phyloP scores from a whole-genome alignment of 345 rosid species.

The Brassica rapa region DNA sequence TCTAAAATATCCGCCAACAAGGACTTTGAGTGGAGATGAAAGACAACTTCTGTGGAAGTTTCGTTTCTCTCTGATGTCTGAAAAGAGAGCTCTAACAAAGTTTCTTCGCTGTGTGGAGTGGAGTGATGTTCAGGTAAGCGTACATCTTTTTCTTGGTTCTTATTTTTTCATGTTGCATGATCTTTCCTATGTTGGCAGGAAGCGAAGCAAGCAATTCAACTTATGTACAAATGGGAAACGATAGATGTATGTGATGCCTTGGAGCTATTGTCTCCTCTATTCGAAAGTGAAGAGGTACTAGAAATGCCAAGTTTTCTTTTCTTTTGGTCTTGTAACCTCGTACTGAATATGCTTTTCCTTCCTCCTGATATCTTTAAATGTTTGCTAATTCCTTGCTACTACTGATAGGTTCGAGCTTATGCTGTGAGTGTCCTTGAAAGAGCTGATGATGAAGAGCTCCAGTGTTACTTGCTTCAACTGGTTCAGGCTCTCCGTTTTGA shows the following conservation, averaged over 20 bases:
- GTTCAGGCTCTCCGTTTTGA: slow-evolving; percentile 99
- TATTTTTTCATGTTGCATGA: slow-evolving; percentile 22
- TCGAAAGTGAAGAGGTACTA: slow-evolving; percentile 94
- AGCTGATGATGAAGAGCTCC: slow-evolving; percentile 98
- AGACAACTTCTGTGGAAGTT: slow-evolving; percentile 98
- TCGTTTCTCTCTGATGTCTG: slow-evolving; percentile 90
- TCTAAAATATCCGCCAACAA: slow-evolving; percentile 89
- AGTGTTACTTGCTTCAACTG: slow-evolving; percentile 95
- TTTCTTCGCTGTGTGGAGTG: slow-evolving; percentile 94
- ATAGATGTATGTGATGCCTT: slow-evolving; percentile 94
- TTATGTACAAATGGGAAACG: slow-evolving; percentile 90
- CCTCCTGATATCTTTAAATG: slow-evolving; percentile 13
- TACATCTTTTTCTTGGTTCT: slow-evolving; percentile 20
- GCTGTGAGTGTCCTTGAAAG: slow-evolving; percentile 97
- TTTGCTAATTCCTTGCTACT: slow-evolving; percentile 29
- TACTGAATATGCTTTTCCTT: slow-evolving; percentile 19
- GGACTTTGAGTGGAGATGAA: slow-evolving; percentile 90
- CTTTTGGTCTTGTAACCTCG: neutral
- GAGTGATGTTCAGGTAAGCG: slow-evolving; percentile 92
- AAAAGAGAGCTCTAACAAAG: slow-evolving; percentile 96
- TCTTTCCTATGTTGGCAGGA: slow-evolving; percentile 56
- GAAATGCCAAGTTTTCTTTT: neutral
- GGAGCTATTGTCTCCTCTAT: slow-evolving; percentile 92
- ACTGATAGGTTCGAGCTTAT: slow-evolving; percentile 91
- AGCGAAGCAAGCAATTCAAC: slow-evolving; percentile 91